phyloP scores from a whole-genome alignment of 2,329 filamentous ascomycete genomes.

The Thermothelomyces thermophilus region DNA sequence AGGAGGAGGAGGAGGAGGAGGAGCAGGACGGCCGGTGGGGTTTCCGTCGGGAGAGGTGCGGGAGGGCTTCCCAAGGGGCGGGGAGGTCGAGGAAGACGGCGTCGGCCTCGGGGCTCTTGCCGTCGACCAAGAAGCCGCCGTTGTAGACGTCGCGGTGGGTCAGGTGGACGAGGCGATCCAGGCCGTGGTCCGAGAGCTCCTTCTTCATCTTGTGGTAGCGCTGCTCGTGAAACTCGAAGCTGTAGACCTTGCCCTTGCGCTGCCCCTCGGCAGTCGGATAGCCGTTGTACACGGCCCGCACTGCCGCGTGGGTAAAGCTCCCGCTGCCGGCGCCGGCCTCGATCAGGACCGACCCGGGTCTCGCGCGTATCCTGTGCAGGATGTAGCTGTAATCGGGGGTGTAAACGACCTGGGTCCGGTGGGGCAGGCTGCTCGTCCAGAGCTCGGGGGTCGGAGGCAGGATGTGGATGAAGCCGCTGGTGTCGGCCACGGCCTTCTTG shows the following conservation, averaged over 20 bases:
- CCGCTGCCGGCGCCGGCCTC: slow-evolving; percentile 79
- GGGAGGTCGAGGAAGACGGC: slow-evolving; percentile 75
- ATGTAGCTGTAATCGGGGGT: slow-evolving; percentile 84
- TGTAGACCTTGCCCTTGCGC: slow-evolving; percentile 64
- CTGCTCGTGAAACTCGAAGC: slow-evolving; percentile 73
- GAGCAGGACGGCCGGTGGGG: too few species aligned
- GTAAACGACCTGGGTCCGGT: slow-evolving; percentile 81
- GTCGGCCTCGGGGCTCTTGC: slow-evolving; percentile 55
- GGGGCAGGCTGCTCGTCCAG: slow-evolving; percentile 74
- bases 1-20: too few species aligned
- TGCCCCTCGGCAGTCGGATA: slow-evolving; percentile 44
- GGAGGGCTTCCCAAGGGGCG: slow-evolving; percentile 72
- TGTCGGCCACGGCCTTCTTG: slow-evolving; percentile 47
- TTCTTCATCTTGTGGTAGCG: slow-evolving; percentile 62
- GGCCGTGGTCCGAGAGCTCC: slow-evolving; percentile 62
- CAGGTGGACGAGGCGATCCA: slow-evolving; percentile 61
- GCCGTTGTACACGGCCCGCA: slow-evolving; percentile 68
- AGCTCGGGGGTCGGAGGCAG: slow-evolving; percentile 73
- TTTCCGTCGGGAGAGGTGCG: slow-evolving; percentile 59
- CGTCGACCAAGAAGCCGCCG: slow-evolving; percentile 61
- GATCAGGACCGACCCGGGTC: slow-evolving; percentile 66
- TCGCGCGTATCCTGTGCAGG: slow-evolving; percentile 65
- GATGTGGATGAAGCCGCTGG: slow-evolving; percentile 70
- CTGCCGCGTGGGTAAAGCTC: slow-evolving; percentile 75
- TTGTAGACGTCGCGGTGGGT: slow-evolving; percentile 76